These are phyloP conservation scores for Aspergillus clavatus DNA, from an alignment of 2,329 filamentous ascomycete species.

Conservation along the genomic window DNA sequence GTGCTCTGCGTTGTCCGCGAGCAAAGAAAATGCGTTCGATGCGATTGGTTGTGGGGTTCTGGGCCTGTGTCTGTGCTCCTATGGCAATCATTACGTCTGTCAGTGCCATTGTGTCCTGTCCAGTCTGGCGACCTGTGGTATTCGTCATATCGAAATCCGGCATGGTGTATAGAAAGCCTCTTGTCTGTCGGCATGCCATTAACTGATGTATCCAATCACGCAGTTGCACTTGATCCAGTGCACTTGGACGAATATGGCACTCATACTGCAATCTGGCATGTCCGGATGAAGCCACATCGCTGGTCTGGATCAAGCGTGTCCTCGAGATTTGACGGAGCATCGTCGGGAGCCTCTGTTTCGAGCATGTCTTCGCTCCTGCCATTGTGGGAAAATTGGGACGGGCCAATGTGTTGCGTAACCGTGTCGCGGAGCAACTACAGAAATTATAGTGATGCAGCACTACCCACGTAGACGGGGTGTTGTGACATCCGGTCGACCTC, in stretches of 20 bases:
- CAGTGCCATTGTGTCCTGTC: conserved; percentile 28
- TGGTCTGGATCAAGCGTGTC: conserved; percentile 25
- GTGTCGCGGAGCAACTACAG: conserved; percentile 50
- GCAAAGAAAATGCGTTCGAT: conserved; percentile 43
- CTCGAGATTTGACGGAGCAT: conserved; percentile 30
- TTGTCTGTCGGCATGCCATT: conserved; percentile 30
- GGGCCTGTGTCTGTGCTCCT: conserved; percentile 46
- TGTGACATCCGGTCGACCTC: neutral
- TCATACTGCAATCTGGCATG: conserved; percentile 25
- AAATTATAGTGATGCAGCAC: conserved; percentile 47
- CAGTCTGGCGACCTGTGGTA: conserved; percentile 15
- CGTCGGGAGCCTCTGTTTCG: conserved; percentile 42
- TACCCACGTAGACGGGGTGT: conserved; percentile 25
- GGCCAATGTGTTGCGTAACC: conserved; percentile 48
- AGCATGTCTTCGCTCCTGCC: conserved; percentile 51
- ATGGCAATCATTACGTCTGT: conserved; percentile 49
- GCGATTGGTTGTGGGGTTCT: conserved; percentile 25
- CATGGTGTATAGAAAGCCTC: conserved; percentile 36
- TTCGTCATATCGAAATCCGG: conserved; percentile 26
- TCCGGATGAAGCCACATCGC: conserved; percentile 32
- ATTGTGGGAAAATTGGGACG: conserved; percentile 51
- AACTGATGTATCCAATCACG: neutral
- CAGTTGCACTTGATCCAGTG: no score
- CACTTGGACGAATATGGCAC: neutral
- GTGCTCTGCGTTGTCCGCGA: conserved; percentile 45